Percentiles rank a stretch among this genome's conserved stretches.
Evolutionary conservation across 345 rosid species (phyloP).

Genomic region (Gossypium thurberi): DNA sequence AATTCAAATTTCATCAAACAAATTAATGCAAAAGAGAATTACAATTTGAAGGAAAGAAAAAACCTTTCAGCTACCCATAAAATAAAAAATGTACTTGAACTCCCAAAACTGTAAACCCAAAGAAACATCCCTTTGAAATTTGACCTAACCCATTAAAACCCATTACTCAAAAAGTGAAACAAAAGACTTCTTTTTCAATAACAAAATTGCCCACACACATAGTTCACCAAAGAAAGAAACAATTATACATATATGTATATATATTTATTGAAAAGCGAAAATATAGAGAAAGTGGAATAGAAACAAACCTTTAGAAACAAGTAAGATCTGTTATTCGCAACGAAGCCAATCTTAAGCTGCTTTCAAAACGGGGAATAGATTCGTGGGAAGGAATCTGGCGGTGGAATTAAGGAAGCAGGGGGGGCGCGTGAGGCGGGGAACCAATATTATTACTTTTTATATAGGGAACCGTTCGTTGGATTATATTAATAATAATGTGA

Average conservation of each 20-base stretch:
- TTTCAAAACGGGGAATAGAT: background rate
- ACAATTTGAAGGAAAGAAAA: background rate
- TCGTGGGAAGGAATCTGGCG: background rate
- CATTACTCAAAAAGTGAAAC: background rate
- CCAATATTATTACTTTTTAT: background rate
- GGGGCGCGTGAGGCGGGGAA: background rate
- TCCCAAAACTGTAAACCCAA: background rate
- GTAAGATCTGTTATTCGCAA: background rate
- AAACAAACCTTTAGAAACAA: constrained; percentile 5
- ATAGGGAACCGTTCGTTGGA: background rate
- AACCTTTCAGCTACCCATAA: background rate
- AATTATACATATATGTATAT: no score
- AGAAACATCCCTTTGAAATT: background rate
- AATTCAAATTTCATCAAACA: background rate
- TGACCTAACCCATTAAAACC: background rate
- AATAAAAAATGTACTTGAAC: background rate
- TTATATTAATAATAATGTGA: background rate
- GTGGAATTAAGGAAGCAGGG: background rate
- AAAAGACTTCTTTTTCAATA: background rate
- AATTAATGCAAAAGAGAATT: background rate
- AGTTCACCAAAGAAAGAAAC: background rate
- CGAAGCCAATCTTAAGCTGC: background rate
- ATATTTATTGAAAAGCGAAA: background rate
- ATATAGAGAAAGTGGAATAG: background rate
- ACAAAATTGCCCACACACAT: background rate